These are phyloP conservation scores for Helichrysum umbraculigerum DNA, from an alignment of 129 eudicot genomes.

Conservation along the genomic window DNA sequence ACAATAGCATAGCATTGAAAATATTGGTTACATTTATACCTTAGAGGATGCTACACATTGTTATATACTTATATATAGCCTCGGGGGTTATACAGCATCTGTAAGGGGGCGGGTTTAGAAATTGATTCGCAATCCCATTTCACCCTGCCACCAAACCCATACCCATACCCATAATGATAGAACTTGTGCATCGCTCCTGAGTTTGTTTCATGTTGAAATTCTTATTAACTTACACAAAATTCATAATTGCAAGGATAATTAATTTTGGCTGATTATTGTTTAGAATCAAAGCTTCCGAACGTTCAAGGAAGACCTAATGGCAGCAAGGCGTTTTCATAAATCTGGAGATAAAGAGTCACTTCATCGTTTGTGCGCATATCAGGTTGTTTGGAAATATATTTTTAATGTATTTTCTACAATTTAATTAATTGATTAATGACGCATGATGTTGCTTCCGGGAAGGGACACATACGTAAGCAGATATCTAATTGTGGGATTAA, in stretches of 20 bases:
- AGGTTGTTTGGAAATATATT: slow-evolving; percentile 45
- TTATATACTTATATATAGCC: background rate
- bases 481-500: slow-evolving; percentile 9
- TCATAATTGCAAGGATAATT: background rate
- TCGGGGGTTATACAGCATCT: background rate
- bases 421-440: background rate
- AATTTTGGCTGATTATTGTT: slow-evolving; percentile 25
- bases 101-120: background rate
- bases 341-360: slow-evolving; percentile 59
- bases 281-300: slow-evolving; percentile 58
- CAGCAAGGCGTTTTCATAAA: slow-evolving; percentile 53
- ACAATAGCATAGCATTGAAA: background rate
- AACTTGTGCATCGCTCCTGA: background rate
- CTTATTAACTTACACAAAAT: background rate
- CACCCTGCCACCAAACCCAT: no score
- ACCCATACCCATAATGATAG: no score
- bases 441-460: background rate
- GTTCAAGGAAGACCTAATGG: slow-evolving; percentile 55
- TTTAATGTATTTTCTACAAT: slow-evolving; percentile 5
- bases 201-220: slow-evolving; percentile 2
- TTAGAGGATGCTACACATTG: background rate
- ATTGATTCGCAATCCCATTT: background rate
- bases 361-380: slow-evolving; percentile 56
- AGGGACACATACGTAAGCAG: slow-evolving; percentile 14
- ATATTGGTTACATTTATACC: no score